These are phyloP conservation scores for Inga laurina DNA, from an alignment of 306 rosid species.

Conservation along the genomic window DNA sequence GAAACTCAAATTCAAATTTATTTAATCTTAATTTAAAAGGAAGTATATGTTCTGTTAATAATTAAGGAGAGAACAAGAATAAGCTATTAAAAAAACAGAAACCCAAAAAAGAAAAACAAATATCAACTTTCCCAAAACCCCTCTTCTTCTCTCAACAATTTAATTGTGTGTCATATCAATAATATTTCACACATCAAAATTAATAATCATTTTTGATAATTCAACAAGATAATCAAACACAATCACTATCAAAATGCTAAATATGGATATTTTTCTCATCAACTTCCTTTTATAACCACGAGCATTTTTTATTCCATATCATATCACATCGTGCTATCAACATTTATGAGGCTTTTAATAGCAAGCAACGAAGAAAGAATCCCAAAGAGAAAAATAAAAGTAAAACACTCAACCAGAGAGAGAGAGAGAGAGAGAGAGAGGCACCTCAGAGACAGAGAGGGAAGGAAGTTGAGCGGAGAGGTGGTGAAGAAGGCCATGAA, in stretches of 20 bases:
- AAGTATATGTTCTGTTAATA: neutral
- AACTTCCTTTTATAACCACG: neutral
- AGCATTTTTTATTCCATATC: neutral
- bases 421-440: neutral
- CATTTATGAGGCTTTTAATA: neutral
- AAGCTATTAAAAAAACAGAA: neutral
- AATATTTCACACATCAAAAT: neutral
- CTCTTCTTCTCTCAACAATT: neutral
- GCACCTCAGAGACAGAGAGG: constrained; percentile 71
- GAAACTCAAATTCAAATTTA: neutral
- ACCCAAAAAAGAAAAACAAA: neutral
- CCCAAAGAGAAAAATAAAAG: neutral
- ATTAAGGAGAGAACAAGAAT: neutral
- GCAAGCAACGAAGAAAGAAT: neutral
- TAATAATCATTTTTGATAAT: neutral
- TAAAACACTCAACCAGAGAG: neutral
- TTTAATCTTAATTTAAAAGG: neutral
- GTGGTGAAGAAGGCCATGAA: constrained; percentile 42
- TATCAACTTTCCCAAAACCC: neutral
- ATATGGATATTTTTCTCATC: neutral
- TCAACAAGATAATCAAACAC: neutral
- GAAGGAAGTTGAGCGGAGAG: constrained; percentile 30
- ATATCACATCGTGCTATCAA: neutral
- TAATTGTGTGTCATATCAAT: neutral
- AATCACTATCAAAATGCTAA: neutral